Conservation (phyloP, 164 flowering plant genomes). For the Aristolochia californica region DNA sequence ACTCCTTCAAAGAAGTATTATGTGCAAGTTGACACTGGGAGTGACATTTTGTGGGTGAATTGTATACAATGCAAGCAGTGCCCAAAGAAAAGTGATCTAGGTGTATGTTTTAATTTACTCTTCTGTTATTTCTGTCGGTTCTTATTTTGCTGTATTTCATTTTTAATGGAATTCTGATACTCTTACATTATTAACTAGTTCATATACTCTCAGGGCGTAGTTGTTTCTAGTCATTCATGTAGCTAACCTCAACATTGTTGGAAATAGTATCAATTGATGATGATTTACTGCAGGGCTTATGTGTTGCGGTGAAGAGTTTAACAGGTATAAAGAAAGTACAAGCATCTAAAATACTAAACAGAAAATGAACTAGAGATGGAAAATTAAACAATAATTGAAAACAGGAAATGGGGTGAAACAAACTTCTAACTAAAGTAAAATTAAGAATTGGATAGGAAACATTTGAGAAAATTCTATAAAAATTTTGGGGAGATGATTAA, state of each 20-base stretch:
- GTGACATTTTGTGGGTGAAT: conserved; percentile 87
- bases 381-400: too few relatives aligned
- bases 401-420: too few relatives aligned
- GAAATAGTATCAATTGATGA: neutral
- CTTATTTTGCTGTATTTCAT: neutral
- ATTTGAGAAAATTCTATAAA: too few relatives aligned
- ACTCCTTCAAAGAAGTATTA: conserved; percentile 68
- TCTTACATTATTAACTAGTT: neutral
- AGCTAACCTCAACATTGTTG: neutral
- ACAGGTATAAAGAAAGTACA: too few relatives aligned
- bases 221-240: neutral
- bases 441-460: too few relatives aligned
- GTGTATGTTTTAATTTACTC: conserved; percentile 34
- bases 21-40: conserved; percentile 94
- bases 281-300: neutral
- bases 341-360: too few relatives aligned
- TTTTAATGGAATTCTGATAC: neutral
- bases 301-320: too few relatives aligned
- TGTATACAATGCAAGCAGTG: conserved; percentile 72
- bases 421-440: too few relatives aligned
- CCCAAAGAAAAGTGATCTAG: conserved; percentile 65
- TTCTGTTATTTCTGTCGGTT: neutral
- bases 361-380: too few relatives aligned
- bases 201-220: neutral
- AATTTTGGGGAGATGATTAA: too few relatives aligned